Conservation (phyloP, 495 filamentous ascomycete species). For the Trichocladium antarcticum region DNA sequence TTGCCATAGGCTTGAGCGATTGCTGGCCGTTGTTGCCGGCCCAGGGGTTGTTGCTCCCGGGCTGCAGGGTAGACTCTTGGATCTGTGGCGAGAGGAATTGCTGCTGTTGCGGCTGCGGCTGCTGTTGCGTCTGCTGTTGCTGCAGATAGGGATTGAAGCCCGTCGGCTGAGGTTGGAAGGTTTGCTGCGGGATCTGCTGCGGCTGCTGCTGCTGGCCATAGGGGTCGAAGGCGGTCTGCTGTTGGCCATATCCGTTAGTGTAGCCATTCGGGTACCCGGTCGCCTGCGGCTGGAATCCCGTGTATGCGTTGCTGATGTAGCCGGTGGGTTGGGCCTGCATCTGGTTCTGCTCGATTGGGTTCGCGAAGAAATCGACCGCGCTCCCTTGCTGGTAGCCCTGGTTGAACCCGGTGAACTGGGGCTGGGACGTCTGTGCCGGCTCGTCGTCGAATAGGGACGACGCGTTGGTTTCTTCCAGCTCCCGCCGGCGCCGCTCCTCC, state of each 20-base stretch:
- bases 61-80: conserved; percentile 49
- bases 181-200: conserved; percentile 44
- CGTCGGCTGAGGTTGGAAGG: conserved; percentile 60
- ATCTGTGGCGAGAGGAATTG: conserved; percentile 43
- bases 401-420: conserved; percentile 81
- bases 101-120: conserved; percentile 40
- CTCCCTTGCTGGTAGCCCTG: conserved; percentile 94
- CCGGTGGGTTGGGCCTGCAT: conserved; percentile 70
- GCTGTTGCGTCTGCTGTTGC: conserved; percentile 40
- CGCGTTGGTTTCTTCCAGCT: conserved; percentile 84
- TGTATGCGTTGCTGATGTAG: conserved; percentile 76
- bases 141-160: conserved; percentile 67
- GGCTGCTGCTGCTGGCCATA: conserved; percentile 47
- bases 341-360: conserved; percentile 64
- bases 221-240: conserved; percentile 29
- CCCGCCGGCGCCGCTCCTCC: conserved; percentile 71
- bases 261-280: conserved; percentile 55
- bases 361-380: conserved; percentile 93
- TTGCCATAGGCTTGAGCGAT: conserved; percentile 51
- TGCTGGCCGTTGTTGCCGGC: conserved; percentile 40
- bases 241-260: conserved; percentile 34
- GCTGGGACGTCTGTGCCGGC: conserved; percentile 46
- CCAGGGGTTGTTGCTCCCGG: conserved; percentile 85
- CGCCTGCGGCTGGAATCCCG: conserved; percentile 39
- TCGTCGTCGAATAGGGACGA: conserved; percentile 79